Conservation (phyloP, 2,329 filamentous ascomycete genomes). For the Xylariaceae sp. region DNA sequence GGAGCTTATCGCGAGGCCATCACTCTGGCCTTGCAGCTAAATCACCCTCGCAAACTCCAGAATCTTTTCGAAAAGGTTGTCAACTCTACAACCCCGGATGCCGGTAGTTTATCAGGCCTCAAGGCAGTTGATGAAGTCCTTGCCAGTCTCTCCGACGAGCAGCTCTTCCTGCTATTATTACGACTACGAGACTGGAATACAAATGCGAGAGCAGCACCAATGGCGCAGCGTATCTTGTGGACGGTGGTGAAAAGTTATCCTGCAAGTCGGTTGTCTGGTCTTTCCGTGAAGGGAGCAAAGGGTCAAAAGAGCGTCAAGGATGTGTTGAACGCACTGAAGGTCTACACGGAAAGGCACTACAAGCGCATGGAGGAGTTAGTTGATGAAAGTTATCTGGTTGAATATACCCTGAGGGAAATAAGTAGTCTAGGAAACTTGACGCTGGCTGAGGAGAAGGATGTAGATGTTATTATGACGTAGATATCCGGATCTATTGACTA, state of each 20-base stretch:
- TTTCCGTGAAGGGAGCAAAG: slow-evolving; percentile 59
- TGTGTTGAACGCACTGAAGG: slow-evolving; percentile 79
- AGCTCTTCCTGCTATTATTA: slow-evolving; percentile 78
- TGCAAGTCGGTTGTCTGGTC: slow-evolving; percentile 68
- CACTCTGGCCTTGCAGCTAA: slow-evolving; percentile 84
- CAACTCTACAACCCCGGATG: slow-evolving; percentile 57
- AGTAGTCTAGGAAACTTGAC: slow-evolving; percentile 54
- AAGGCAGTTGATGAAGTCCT: slow-evolving; percentile 80
- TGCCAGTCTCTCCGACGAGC: slow-evolving; percentile 73
- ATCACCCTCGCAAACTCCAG: slow-evolving; percentile 86
- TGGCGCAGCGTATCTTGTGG: slow-evolving; percentile 83
- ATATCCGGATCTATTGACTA: not conserved
- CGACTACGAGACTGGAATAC: slow-evolving; percentile 96
- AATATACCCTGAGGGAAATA: slow-evolving; percentile 93
- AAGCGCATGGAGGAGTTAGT: slow-evolving; percentile 83
- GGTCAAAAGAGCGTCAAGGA: slow-evolving; percentile 72
- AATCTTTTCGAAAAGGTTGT: slow-evolving; percentile 80
- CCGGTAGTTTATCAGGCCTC: slow-evolving; percentile 62
- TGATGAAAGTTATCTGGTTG: slow-evolving; percentile 91
- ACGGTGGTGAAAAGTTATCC: slow-evolving; percentile 79
- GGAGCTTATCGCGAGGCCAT: slow-evolving; percentile 93
- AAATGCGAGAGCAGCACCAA: slow-evolving; percentile 79
- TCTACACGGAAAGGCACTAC: slow-evolving; percentile 93
- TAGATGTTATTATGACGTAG: slow-evolving; percentile 41
- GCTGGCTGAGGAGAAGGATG: slow-evolving; percentile 38